These are phyloP conservation scores for Solanum tacnaense DNA, from an alignment of 257 asterid genomes.

Conservation along the genomic window DNA sequence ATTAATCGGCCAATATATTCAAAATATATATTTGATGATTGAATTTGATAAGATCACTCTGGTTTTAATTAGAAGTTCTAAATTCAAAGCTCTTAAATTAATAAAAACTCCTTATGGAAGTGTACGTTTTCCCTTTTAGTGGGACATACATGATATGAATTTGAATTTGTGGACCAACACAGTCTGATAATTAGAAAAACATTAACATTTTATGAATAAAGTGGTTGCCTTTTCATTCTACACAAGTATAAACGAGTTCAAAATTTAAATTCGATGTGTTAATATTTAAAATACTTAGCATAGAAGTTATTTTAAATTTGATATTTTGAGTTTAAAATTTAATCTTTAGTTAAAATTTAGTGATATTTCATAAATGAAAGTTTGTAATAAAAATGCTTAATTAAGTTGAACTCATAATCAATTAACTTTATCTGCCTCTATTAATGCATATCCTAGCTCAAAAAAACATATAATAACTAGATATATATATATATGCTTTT, in stretches of 20 bases:
- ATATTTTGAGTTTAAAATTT: too few relatives aligned
- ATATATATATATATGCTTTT: too few relatives aligned
- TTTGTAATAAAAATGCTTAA: too few relatives aligned
- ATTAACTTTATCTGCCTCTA: too few relatives aligned
- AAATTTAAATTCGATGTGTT: neutral
- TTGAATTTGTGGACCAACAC: neutral
- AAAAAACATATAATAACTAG: too few relatives aligned
- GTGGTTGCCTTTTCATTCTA: neutral
- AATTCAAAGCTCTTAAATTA: neutral
- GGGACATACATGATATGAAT: neutral
- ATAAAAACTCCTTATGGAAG: neutral
- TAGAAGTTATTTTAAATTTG: neutral
- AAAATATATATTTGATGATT: neutral
- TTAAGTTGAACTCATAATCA: too few relatives aligned
- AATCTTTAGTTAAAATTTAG: too few relatives aligned
- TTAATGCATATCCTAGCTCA: too few relatives aligned
- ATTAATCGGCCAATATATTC: accelerated
- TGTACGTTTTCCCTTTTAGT: neutral
- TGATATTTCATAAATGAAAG: too few relatives aligned
- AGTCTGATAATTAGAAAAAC: neutral
- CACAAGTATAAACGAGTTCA: neutral
- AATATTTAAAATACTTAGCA: neutral
- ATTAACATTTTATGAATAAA: neutral
- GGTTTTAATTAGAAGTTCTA: neutral
- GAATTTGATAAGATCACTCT: neutral